phyloP scores from a whole-genome alignment of 129 eudicot species.

The Helianthus tuberosus region DNA sequence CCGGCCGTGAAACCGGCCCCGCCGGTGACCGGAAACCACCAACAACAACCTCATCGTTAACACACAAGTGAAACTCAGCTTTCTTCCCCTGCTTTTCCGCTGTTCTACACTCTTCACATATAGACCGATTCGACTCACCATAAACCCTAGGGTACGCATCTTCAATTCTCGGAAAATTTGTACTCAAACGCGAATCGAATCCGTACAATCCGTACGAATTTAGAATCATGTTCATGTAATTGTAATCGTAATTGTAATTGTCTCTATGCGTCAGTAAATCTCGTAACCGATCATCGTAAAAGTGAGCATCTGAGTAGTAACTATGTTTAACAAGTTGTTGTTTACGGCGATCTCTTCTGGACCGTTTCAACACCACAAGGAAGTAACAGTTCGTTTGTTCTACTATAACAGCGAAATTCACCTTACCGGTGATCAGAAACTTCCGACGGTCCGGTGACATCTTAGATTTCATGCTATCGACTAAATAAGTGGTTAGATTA shows the following conservation, averaged over 20 bases:
- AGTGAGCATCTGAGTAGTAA: neutral
- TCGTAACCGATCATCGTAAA: constrained; percentile 36
- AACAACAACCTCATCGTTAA: constrained; percentile 43
- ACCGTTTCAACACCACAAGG: constrained; percentile 61
- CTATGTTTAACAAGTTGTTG: constrained; percentile 29
- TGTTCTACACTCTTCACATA: constrained; percentile 48
- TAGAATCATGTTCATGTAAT: constrained; percentile 29
- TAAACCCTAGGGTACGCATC: constrained; percentile 18
- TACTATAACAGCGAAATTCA: constrained; percentile 45
- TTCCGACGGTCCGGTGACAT: constrained; percentile 44
- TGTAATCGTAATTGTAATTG: constrained; percentile 8
- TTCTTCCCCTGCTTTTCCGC: constrained; percentile 28
- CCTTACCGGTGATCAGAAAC: constrained; percentile 68
- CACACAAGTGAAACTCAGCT: constrained; percentile 61
- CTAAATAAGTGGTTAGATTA: constrained; percentile 58
- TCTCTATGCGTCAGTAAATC: constrained; percentile 40
- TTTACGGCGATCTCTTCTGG: constrained; percentile 46
- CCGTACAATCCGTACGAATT: constrained; percentile 19
- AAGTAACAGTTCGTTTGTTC: constrained; percentile 46
- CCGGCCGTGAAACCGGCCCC: constrained; percentile 58
- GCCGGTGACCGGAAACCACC: constrained; percentile 43
- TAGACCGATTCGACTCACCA: neutral
- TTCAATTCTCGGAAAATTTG: constrained; percentile 24
- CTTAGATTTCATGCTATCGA: constrained; percentile 34
- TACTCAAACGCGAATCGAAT: constrained; percentile 17